phyloP scores from a whole-genome alignment of 164 flowering plant species.

The Pachysandra terminalis region DNA sequence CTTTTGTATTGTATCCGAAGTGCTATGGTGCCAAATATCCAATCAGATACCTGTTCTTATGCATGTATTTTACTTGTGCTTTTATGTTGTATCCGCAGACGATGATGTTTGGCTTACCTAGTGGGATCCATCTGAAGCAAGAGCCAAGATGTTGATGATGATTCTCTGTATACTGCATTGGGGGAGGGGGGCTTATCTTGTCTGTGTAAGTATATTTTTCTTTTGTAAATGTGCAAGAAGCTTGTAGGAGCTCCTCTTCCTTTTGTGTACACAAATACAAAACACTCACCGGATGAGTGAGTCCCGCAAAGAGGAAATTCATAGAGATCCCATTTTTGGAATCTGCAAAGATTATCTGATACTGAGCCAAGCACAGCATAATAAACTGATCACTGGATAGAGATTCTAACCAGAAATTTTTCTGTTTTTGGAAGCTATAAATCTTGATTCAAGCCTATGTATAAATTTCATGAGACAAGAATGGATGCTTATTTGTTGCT shows the following conservation, averaged over 20 bases:
- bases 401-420: conserved; percentile 4
- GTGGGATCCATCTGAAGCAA: conserved; percentile 47
- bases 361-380: conserved; percentile 24
- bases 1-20: neutral
- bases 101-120: conserved; percentile 25
- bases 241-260: conserved; percentile 22
- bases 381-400: conserved; percentile 22
- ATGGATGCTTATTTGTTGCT: conserved; percentile 15
- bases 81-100: conserved; percentile 28
- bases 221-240: conserved; percentile 35
- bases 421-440: conserved; percentile 10
- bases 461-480: conserved; percentile 14
- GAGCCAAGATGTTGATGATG: conserved; percentile 52
- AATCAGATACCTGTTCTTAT: too few species aligned
- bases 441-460: conserved; percentile 10
- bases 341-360: conserved; percentile 21
- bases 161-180: conserved; percentile 7
- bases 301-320: conserved; percentile 21
- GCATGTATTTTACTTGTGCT: too few species aligned
- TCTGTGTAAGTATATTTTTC: conserved; percentile 33
- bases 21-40: too few species aligned
- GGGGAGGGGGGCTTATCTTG: conserved; percentile 11
- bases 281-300: conserved; percentile 1
- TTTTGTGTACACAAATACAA: conserved; percentile 18
- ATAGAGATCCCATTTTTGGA: conserved; percentile 41